Evolutionary conservation across 768 basidiomycete species (phyloP).

Genomic region (Lactarius quietus): DNA sequence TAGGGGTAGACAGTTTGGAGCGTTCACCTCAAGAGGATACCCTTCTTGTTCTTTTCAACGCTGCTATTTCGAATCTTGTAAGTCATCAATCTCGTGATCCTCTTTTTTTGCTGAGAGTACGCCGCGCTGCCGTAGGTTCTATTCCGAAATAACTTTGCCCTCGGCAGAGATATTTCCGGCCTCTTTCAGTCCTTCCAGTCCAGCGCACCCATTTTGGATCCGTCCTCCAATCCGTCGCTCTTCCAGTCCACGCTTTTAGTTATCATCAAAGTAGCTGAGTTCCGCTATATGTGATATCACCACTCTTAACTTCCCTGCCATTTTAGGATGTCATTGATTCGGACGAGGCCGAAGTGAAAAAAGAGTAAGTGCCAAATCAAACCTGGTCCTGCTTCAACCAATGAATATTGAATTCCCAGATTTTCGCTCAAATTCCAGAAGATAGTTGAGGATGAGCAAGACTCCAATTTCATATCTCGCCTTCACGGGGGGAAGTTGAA

Average conservation of each 20-base stretch:
- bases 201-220: conserved; percentile 54
- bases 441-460: conserved; percentile 61
- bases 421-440: conserved; percentile 56
- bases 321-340: conserved; percentile 62
- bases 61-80: conserved; percentile 61
- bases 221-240: conserved; percentile 54
- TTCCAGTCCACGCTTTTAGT: conserved; percentile 61
- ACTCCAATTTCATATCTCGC: conserved; percentile 57
- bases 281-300: no score
- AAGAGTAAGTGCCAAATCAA: conserved; percentile 42
- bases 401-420: conserved; percentile 31
- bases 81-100: not conserved
- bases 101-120: not conserved
- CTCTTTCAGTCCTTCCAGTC: conserved; percentile 63
- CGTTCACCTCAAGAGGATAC: conserved; percentile 62
- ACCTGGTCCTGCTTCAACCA: not conserved
- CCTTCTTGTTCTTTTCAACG: conserved; percentile 60
- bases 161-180: conserved; percentile 56
- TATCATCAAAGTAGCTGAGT: conserved; percentile 53
- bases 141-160: conserved; percentile 63
- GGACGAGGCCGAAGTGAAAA: conserved; percentile 54
- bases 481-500: conserved; percentile 53
- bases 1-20: conserved; percentile 63
- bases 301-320: not conserved
- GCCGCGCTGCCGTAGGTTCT: conserved; percentile 44